Base-by-base conservation (phyloP, 345 rosid genomes). In the Syzygium oleosum region DNA sequence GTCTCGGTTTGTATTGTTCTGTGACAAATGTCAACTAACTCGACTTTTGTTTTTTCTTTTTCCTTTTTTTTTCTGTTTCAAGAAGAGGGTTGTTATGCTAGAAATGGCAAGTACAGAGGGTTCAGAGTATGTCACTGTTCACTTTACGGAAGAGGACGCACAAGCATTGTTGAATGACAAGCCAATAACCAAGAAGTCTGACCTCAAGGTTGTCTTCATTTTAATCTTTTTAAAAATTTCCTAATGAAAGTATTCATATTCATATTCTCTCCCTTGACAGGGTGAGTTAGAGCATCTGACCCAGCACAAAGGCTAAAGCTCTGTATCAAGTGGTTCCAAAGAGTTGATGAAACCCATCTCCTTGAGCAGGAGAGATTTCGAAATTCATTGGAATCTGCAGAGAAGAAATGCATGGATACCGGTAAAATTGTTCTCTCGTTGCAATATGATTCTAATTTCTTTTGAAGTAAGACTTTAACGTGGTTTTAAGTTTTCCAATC, bases 321-420 rank as follows among this genome's bases (percentile, higher is more conserved):
- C 84, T 96, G 98, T 65, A 89, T 96, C 38, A 94, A 88, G 86
- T 96, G 99, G 99, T 93, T 92, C 61, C 95, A 92, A 87, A 92
- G 91, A 89, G 92, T 90, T 63, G 97, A 93, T 46, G 94, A 94
- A 88, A 92, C 85, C 25, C 94, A 95, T 88, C 84, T 91, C 10
- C 90, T 90, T 14, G 95, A 94, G 88, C 93, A 93, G 88, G 95
- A 91, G 34, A 91, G 88, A 89, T 94, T 97, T 86, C 90, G 58
- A 49, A 91, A 52, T 90, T 92, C 92, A 65, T 86, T 96, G 51
- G 96, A 95, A 85, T 91, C 91, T 89, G 93, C 92, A 2, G 94
- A 93, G 91, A 94, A 92, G 89, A 93, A 91, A 89, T 92, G 91
- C 84, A 68, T 16, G 27, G 94, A 95, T 77, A 90, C 51, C 53